These are phyloP conservation scores for Fomitiporia mediterranea DNA, from an alignment of 1,284 basidiomycete genomes.

Conservation along the genomic window DNA sequence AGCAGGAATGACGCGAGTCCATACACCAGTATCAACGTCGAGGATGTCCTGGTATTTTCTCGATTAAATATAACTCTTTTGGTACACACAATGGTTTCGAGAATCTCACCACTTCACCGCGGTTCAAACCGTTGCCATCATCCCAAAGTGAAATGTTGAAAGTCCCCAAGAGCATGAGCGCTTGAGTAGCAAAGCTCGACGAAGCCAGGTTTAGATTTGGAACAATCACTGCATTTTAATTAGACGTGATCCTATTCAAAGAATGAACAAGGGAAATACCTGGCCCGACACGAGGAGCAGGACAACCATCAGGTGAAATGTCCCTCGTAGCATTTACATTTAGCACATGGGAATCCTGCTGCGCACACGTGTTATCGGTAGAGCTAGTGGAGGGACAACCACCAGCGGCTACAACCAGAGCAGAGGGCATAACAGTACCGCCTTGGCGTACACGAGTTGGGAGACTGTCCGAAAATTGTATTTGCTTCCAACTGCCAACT, in stretches of 20 bases:
- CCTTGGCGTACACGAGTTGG: constrained; percentile 45
- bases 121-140: constrained; percentile 50
- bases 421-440: constrained; percentile 45
- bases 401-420: constrained; percentile 45
- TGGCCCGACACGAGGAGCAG: constrained; percentile 64
- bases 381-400: constrained; percentile 51
- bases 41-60: constrained; percentile 48
- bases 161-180: constrained; percentile 62
- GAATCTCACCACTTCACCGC: constrained; percentile 60
- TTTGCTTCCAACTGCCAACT: constrained; percentile 54
- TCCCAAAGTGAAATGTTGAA: constrained; percentile 62
- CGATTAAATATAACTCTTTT: constrained; percentile 11
- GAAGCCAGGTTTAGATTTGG: constrained; percentile 56
- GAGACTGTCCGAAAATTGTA: constrained; percentile 34
- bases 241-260: not conserved
- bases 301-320: constrained; percentile 46
- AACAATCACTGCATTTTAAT: constrained; percentile 36
- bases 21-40: constrained; percentile 56
- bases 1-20: constrained; percentile 68
- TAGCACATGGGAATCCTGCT: constrained; percentile 51
- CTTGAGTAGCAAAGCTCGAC: constrained; percentile 54
- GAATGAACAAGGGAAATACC: not conserved
- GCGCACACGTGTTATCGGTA: constrained; percentile 47
- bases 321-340: constrained; percentile 36
- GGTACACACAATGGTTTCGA: too few relatives aligned